A percentile compares a stretch with the other conserved stretches of the same genome.
Conservation (phyloP, 1,284 basidiomycete species). For the Cryptococcus maquisensis region DNA sequence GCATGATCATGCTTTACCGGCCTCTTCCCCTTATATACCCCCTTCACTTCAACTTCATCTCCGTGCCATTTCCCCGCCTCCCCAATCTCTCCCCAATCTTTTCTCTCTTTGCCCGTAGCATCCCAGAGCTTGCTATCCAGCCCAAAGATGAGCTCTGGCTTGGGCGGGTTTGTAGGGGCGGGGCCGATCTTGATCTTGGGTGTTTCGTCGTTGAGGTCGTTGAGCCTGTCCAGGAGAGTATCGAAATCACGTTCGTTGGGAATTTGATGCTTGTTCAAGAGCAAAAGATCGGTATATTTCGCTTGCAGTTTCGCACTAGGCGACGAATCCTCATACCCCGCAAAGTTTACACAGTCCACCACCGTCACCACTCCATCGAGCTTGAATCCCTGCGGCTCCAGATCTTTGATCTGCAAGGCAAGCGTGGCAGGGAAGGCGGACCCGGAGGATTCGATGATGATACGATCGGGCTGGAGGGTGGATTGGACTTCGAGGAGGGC, state of each 20-base stretch:
- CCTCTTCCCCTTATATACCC: conserved; percentile 55
- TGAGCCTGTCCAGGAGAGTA: conserved; percentile 75
- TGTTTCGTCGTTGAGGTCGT: conserved; percentile 80
- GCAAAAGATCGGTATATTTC: conserved; percentile 82
- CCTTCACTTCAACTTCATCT: conserved; percentile 76
- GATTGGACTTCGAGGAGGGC: conserved; percentile 84
- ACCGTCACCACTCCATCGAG: conserved; percentile 86
- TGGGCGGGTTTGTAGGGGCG: conserved; percentile 29
- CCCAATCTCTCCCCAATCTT: conserved; percentile 26
- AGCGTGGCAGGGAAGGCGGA: conserved; percentile 72
- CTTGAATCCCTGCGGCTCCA: conserved; percentile 70
- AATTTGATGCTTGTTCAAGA: conserved; percentile 87
- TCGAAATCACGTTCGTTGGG: conserved; percentile 68
- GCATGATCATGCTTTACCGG: conserved; percentile 17
- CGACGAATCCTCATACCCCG: conserved; percentile 81
- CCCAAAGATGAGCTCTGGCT: conserved; percentile 74
- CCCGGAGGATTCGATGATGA: conserved; percentile 86
- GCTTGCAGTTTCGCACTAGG: conserved; percentile 83
- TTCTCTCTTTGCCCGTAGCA: conserved; percentile 38
- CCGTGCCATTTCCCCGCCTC: conserved; percentile 52
- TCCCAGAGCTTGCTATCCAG: conserved; percentile 72
- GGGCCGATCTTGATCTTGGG: conserved; percentile 68
- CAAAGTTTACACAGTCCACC: conserved; percentile 78
- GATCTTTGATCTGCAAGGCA: conserved; percentile 82
- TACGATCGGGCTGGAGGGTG: conserved; percentile 74